Percentiles rank a stretch among this genome's conserved stretches.
Evolutionary conservation across 257 asterid genomes (phyloP).

Genomic region (Mitragyna speciosa): DNA sequence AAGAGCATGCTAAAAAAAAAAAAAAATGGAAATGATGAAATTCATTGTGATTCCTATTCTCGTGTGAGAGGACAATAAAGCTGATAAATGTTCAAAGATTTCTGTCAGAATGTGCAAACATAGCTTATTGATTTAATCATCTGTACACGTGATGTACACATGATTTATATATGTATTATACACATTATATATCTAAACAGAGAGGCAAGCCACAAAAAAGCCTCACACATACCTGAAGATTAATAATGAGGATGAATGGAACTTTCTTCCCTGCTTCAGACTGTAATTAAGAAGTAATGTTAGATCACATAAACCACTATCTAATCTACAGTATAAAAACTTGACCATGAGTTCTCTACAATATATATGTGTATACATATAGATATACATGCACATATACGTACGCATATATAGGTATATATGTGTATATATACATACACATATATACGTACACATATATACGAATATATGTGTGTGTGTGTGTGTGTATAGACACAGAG

Average conservation of each 20-base stretch:
- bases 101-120: neutral
- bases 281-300: constrained; percentile 51
- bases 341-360: neutral
- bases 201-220: constrained; percentile 1
- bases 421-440: too few species aligned
- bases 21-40: neutral
- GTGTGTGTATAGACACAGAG: too few species aligned
- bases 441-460: too few species aligned
- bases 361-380: too few species aligned
- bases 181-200: neutral
- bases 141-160: neutral
- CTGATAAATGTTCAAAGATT: neutral
- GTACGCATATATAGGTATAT: too few species aligned
- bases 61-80: neutral
- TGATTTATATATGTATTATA: too few species aligned
- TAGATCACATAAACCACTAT: constrained; percentile 13
- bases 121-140: neutral
- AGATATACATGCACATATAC: too few species aligned
- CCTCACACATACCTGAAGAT: constrained; percentile 68
- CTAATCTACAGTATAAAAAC: neutral
- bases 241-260: constrained; percentile 77
- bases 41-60: neutral
- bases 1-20: neutral
- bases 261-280: constrained; percentile 73
- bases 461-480: too few species aligned